Evolutionary conservation across 108 stramenopile species (phyloP), one percentile per base, ranked within the genome.

Genomic region (Cyclotella cryptica): DNA sequence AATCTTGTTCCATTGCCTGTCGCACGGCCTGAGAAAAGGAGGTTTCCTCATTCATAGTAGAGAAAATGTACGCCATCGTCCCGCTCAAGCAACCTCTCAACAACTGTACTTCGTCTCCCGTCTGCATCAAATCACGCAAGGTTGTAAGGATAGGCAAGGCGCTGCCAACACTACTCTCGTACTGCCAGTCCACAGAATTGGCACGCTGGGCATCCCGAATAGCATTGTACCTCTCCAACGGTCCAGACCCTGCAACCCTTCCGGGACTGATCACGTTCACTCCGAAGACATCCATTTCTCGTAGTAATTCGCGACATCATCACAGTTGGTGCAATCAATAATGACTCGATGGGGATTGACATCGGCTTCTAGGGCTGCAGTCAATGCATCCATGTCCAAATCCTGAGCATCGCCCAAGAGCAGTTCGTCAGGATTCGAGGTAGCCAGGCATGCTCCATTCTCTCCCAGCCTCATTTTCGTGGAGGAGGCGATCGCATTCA

Each of bases 271-370:
- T 88, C 40, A 90, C 85, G 63, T 93, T 85, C 46, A 91, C 79
- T 41, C 92, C 92, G 52, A 54, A 5, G 84, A 81, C 67, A 95
- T 67, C 94, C 94, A 95, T 21, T 69, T 62, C 3, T 71, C 84
- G 78, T 95, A 93, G 65, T 82, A 78, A 47, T 85, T 79, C 18
- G 90, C 78, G 15, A 91, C 85, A 0, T 44, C 58, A 52, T 87
- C 86, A 45, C 76, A 81, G 46, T 88, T 80, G 5, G 92, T 92
- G 47, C 88, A 89, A 84, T 95, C 96, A 45, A 96, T 86, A 45
- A 93, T 75, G 15, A 92, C 86, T 28, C 93, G 87, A 70, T 91
- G 88, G n/a, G 93, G 92, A 22, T 88, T 87, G 46, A 90, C 89
- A 74, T 92, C 88, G 21, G 87, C 83, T 69, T 85, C 75, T 35